phyloP scores from a whole-genome alignment of 768 basidiomycete genomes.

The Calocybe gangraenosa region DNA sequence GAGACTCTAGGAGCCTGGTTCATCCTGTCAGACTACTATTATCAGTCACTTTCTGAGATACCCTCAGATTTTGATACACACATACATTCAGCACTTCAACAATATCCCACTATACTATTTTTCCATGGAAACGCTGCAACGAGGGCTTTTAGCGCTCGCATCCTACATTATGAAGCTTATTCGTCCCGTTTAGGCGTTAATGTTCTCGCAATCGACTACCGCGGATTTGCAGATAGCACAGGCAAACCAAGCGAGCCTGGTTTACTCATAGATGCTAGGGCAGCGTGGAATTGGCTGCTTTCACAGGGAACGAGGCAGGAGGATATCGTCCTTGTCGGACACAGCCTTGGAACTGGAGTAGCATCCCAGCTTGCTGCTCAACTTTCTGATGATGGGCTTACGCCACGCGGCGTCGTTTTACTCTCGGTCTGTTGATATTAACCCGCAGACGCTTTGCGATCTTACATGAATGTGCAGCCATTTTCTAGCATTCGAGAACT shows the following conservation, averaged over 20 bases:
- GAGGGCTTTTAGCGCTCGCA: constrained; percentile 61
- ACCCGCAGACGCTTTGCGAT: constrained; percentile 29
- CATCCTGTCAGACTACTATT: constrained; percentile 62
- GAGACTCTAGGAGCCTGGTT: constrained; percentile 85
- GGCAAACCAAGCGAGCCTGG: constrained; percentile 77
- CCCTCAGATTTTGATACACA: constrained; percentile 33
- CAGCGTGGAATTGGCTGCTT: constrained; percentile 79
- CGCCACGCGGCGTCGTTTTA: constrained; percentile 44
- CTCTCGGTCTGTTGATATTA: constrained; percentile 31
- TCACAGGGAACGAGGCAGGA: constrained; percentile 50
- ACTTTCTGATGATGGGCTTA: constrained; percentile 39
- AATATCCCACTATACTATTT: constrained; percentile 79
- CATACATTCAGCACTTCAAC: constrained; percentile 49
- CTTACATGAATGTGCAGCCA: constrained; percentile 41
- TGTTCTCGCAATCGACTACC: constrained; percentile 85
- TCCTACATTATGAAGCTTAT: constrained; percentile 65
- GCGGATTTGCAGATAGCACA: constrained; percentile 86
- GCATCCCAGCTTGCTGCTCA: constrained; percentile 45
- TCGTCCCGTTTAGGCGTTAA: constrained; percentile 66
- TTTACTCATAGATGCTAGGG: constrained; percentile 64
- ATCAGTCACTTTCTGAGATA: constrained; percentile 43
- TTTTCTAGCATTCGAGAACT: constrained; percentile 62
- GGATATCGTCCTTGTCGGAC: constrained; percentile 74
- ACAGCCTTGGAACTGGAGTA: constrained; percentile 88
- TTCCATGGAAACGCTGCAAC: constrained; percentile 89